Conservation (phyloP, 2,329 filamentous ascomycete species). For the Aspergillus candidus region DNA sequence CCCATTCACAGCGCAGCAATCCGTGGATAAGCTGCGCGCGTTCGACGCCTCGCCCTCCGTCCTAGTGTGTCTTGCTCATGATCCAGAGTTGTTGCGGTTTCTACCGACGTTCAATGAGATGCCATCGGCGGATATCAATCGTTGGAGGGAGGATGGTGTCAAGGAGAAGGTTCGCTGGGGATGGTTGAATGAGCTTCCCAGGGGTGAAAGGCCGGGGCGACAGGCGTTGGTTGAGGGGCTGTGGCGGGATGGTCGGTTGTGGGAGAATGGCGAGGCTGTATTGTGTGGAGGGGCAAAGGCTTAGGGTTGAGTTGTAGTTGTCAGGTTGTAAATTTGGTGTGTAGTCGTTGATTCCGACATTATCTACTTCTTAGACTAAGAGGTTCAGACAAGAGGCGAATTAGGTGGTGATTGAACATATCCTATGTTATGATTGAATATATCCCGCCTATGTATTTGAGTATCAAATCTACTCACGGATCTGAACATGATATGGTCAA, state of each 20-base stretch:
- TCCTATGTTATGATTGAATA: too few relatives aligned
- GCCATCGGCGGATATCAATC: slow-evolving; percentile 3
- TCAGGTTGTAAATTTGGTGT: too few relatives aligned
- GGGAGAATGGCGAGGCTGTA: neutral
- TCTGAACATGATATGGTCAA: too few relatives aligned
- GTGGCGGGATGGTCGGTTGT: slow-evolving; percentile 4
- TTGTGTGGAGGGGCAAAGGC: too few relatives aligned
- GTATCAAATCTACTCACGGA: too few relatives aligned
- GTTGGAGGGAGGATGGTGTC: slow-evolving; percentile 5
- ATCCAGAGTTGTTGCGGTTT: neutral
- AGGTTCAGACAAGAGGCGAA: too few relatives aligned
- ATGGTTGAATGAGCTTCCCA: slow-evolving; percentile 6
- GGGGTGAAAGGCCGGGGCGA: slow-evolving; percentile 2
- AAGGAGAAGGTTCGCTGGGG: slow-evolving; percentile 6
- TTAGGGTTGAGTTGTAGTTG: too few relatives aligned
- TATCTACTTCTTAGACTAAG: too few relatives aligned
- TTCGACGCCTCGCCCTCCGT: slow-evolving; percentile 2
- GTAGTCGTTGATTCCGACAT: too few relatives aligned
- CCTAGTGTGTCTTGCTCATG: slow-evolving; percentile 6
- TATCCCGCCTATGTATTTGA: too few relatives aligned
- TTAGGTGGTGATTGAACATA: too few relatives aligned
- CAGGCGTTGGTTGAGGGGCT: slow-evolving; percentile 2
- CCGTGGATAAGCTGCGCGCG: slow-evolving; percentile 1
- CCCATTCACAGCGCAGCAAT: neutral
- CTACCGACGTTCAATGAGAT: slow-evolving; percentile 2